A percentile compares a stretch with the other conserved stretches of the same genome.
Evolutionary conservation across 208 protist genomes (phyloP).

Genomic region (Acanthamoeba polyphaga): DNA sequence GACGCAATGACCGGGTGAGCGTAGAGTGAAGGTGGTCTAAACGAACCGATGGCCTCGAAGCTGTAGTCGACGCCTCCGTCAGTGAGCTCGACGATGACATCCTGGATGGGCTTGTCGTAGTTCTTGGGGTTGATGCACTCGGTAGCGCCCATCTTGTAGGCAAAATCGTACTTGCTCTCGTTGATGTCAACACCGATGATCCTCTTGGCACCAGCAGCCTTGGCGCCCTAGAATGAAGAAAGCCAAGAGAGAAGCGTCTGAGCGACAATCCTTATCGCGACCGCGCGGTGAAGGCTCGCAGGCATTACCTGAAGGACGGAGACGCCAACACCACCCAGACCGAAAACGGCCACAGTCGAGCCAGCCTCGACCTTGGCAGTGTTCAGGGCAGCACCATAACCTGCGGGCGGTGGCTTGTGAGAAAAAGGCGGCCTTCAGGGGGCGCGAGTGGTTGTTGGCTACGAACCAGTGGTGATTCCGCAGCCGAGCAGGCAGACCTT

Average conservation of each 20-base stretch:
- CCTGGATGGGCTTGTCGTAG: conserved; percentile 80
- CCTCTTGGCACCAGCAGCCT: conserved; percentile 81
- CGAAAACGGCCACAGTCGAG: conserved; percentile 88
- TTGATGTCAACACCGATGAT: conserved; percentile 93
- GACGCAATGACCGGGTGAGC: conserved; percentile 87
- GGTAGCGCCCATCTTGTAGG: conserved; percentile 81
- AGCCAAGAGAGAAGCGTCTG: neutral
- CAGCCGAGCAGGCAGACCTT: conserved; percentile 92
- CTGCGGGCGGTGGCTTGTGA: conserved; percentile 75
- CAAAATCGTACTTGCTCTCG: conserved; percentile 86
- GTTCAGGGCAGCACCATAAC: conserved; percentile 89
- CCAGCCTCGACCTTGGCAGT: conserved; percentile 89
- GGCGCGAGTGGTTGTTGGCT: neutral
- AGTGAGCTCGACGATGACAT: conserved; percentile 86
- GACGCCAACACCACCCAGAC: conserved; percentile 92
- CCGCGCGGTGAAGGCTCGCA: too few species aligned
- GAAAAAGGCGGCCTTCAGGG: neutral
- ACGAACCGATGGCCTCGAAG: conserved; percentile 92
- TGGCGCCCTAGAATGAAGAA: conserved; percentile 77
- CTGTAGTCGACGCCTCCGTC: conserved; percentile 92
- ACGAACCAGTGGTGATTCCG: conserved; percentile 86
- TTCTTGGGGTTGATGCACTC: conserved; percentile 92
- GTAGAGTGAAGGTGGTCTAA: conserved; percentile 82
- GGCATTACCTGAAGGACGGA: conserved; percentile 82
- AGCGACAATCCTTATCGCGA: too few species aligned